phyloP scores from a whole-genome alignment of 768 basidiomycete genomes.

The Kwoniella mangroviensis region DNA sequence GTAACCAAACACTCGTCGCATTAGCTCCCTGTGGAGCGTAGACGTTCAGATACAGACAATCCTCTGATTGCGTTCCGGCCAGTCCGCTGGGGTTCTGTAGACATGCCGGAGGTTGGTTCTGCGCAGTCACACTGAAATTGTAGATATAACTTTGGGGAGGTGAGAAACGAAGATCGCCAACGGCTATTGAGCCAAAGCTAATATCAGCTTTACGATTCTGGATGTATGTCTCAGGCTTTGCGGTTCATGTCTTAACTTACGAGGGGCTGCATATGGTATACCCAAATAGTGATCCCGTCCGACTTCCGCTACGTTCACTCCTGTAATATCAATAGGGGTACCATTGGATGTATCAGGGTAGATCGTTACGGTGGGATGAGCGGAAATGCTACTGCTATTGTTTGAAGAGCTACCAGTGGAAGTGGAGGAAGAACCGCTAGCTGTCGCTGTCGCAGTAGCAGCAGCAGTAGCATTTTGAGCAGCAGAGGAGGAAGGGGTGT shows the following conservation, averaged over 20 bases:
- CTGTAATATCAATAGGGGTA: slow-evolving; percentile 31
- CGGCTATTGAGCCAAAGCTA: no score
- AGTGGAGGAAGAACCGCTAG: neutral
- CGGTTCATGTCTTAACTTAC: no score
- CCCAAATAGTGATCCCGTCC: slow-evolving; percentile 48
- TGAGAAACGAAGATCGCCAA: slow-evolving; percentile 43
- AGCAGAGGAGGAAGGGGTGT: neutral
- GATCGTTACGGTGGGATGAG: slow-evolving; percentile 35
- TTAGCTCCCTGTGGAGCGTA: slow-evolving; percentile 59
- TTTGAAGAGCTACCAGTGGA: slow-evolving; percentile 3
- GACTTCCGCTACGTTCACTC: slow-evolving; percentile 26
- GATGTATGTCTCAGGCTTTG: no score
- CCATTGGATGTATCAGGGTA: slow-evolving; percentile 36
- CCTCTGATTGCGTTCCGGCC: slow-evolving; percentile 57
- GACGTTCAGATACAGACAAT: slow-evolving; percentile 64
- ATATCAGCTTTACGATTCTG: no score
- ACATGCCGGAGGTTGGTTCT: slow-evolving; percentile 45
- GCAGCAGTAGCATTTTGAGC: neutral
- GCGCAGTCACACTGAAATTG: slow-evolving; percentile 44
- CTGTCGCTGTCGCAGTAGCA: slow-evolving; percentile 3
- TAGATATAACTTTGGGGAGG: slow-evolving; percentile 36
- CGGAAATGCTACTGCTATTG: neutral
- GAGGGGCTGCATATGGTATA: slow-evolving; percentile 53
- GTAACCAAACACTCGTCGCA: slow-evolving; percentile 49
- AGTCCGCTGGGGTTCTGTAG: slow-evolving; percentile 35